A percentile compares a stretch with the other conserved stretches of the same genome.
phyloP scores from a whole-genome alignment of 2,329 filamentous ascomycete genomes.

The Pestalotiopsis fici region DNA sequence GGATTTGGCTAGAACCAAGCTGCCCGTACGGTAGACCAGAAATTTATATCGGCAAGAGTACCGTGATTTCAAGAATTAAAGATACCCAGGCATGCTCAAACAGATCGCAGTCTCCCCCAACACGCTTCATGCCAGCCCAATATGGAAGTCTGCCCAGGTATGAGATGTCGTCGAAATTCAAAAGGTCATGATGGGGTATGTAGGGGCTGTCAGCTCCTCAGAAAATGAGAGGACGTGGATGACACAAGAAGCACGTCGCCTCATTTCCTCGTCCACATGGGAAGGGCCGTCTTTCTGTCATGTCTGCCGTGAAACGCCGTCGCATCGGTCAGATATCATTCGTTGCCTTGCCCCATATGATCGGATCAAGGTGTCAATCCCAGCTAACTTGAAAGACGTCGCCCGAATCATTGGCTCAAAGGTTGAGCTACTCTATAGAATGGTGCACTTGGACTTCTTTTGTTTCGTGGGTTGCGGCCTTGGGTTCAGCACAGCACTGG shows the following conservation, averaged over 20 bases:
- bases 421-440: conserved; percentile 53
- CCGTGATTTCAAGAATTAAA: not conserved
- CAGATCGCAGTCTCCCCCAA: not conserved
- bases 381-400: conserved; percentile 14
- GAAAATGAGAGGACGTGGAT: conserved; percentile 28
- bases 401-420: not conserved
- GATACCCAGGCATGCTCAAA: not conserved
- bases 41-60: conserved; percentile 11
- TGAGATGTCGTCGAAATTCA: conserved; percentile 10
- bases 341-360: conserved; percentile 18
- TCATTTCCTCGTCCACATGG: conserved; percentile 20
- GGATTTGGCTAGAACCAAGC: conserved; percentile 23
- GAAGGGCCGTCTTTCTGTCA: conserved; percentile 25
- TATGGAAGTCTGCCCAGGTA: not conserved
- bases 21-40: conserved; percentile 13
- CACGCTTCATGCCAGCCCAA: not conserved
- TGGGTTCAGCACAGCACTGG: conserved; percentile 72
- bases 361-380: conserved; percentile 14
- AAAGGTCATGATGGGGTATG: conserved; percentile 21
- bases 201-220: conserved; percentile 16
- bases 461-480: conserved; percentile 57
- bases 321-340: conserved; percentile 26
- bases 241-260: conserved; percentile 23
- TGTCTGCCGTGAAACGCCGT: conserved; percentile 32
- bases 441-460: conserved; percentile 69